Evolutionary conservation across 192 early-diverging fungal species (phyloP).

Genomic region (Chytriomyces sp.): DNA sequence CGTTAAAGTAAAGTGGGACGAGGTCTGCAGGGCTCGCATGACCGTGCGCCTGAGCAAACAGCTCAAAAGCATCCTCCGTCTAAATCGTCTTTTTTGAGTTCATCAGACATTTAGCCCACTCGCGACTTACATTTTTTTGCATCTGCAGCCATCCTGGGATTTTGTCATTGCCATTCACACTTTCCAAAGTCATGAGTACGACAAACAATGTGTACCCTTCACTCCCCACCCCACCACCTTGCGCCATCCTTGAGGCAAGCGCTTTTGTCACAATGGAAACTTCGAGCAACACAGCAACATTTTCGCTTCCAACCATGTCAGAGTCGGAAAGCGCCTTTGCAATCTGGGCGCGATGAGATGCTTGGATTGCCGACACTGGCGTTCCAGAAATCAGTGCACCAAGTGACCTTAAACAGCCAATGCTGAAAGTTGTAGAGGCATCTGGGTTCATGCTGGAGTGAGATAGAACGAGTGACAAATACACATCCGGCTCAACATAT

Average conservation of each 20-base stretch:
- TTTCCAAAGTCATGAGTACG: slow-evolving; percentile 39
- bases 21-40: slow-evolving; percentile 27
- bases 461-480: slow-evolving; percentile 43
- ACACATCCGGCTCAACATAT: slow-evolving; percentile 54
- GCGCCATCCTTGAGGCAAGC: slow-evolving; percentile 36
- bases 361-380: slow-evolving; percentile 6
- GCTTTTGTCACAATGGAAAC: slow-evolving; percentile 41
- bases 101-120: not conserved
- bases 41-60: slow-evolving; percentile 26
- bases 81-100: not conserved
- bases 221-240: slow-evolving; percentile 6
- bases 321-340: slow-evolving; percentile 39
- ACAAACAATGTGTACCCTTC: slow-evolving; percentile 45
- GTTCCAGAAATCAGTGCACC: slow-evolving; percentile 47
- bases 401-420: slow-evolving; percentile 51
- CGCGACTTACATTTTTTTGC: slow-evolving; percentile 10
- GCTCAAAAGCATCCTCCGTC: not conserved
- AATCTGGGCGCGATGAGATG: slow-evolving; percentile 18
- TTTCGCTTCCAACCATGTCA: slow-evolving; percentile 53
- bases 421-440: slow-evolving; percentile 38
- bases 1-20: slow-evolving; percentile 34
- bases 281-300: slow-evolving; percentile 43
- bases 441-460: slow-evolving; percentile 45
- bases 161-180: slow-evolving; percentile 43
- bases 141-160: slow-evolving; percentile 42